Percentiles rank a stretch among this genome's conserved stretches.
These are phyloP conservation scores for Globisporangium takayamanum DNA, from an alignment of 352 stramenopile genomes.

Conservation along the genomic window DNA sequence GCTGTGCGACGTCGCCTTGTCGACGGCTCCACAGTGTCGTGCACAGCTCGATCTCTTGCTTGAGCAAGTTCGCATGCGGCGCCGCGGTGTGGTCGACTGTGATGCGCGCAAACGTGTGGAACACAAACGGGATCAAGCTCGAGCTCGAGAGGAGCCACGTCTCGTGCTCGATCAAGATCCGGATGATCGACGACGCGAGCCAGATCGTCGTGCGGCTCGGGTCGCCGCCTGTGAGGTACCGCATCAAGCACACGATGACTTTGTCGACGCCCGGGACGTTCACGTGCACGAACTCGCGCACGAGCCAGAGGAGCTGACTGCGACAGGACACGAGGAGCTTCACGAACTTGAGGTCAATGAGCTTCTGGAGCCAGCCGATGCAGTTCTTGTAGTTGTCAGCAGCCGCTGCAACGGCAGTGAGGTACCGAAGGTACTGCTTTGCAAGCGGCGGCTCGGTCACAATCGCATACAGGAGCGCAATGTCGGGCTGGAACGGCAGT, in stretches of 20 bases:
- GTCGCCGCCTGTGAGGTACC: slow-evolving; percentile 60
- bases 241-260: slow-evolving; percentile 69
- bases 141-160: slow-evolving; percentile 64
- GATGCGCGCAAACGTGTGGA: slow-evolving; percentile 72
- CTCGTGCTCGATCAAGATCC: slow-evolving; percentile 75
- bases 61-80: slow-evolving; percentile 50
- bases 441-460: slow-evolving; percentile 59
- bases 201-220: slow-evolving; percentile 66
- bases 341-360: slow-evolving; percentile 78
- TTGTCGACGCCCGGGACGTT: slow-evolving; percentile 67
- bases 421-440: slow-evolving; percentile 73
- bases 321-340: slow-evolving; percentile 71
- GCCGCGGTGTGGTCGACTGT: slow-evolving; percentile 54
- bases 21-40: slow-evolving; percentile 65
- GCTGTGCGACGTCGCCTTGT: slow-evolving; percentile 54
- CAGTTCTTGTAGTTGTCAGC: slow-evolving; percentile 72
- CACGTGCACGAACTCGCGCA: slow-evolving; percentile 71
- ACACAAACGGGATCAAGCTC: slow-evolving; percentile 74
- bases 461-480: slow-evolving; percentile 73
- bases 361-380: slow-evolving; percentile 69
- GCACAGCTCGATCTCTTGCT: slow-evolving; percentile 78
- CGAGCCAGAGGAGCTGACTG: slow-evolving; percentile 74
- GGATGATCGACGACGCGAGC: slow-evolving; percentile 72
- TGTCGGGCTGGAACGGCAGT: slow-evolving; percentile 70
- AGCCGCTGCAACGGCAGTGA: slow-evolving; percentile 41